Base-by-base conservation (phyloP, 1,284 basidiomycete genomes). In the Microbotryum saponariae region DNA sequence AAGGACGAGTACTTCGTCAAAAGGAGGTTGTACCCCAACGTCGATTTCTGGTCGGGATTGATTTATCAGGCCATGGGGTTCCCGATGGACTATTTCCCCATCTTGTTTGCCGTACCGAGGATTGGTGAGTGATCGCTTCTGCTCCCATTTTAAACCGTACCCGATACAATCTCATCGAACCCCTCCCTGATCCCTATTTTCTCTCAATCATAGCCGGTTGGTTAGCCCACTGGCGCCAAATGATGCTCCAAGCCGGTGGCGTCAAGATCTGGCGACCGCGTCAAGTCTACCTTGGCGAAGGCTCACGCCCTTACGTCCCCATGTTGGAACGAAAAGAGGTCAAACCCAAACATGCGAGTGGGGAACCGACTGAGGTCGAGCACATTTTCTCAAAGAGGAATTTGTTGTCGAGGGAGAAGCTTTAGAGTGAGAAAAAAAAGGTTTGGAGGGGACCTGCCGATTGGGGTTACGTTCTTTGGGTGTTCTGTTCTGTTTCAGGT, bases 1-100 rank as follows among this genome's bases (percentile, higher is more conserved):
- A 86, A 86, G 68, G 90, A 92, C 68, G 86, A 90, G 45, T 92
- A 89, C 75, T 91, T 90, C 69, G 80, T 86, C 68, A 82, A 82
- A 67, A 81, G 88, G 14, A 71, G 64, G 16, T 66, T 74, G 10
- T 67, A 64, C 37, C 70, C 73, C 20, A 74, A 71, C 61, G 72
- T 73, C 49, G 71, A 73, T 55, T 70, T 73, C 54, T 54, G 50
- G 45, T 46, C 50, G 68, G 88, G 88, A 14, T 76, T 91, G 62
- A 90, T 91, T 68, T 91, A 91, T 74, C 85, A 87, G 56, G 87
- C 87, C 20, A 89, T 90, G 88, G 87, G 88, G 48, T 91, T 91
- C 80, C 89, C 89, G 3, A 80, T 87, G 68, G 89, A 91, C 76
- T 91, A 88, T 75, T 92, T 90, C 83, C 88, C 89, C 1, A 89